These are phyloP conservation scores for Claviceps cyperi DNA, from an alignment of 2,329 filamentous ascomycete species.

Conservation along the genomic window DNA sequence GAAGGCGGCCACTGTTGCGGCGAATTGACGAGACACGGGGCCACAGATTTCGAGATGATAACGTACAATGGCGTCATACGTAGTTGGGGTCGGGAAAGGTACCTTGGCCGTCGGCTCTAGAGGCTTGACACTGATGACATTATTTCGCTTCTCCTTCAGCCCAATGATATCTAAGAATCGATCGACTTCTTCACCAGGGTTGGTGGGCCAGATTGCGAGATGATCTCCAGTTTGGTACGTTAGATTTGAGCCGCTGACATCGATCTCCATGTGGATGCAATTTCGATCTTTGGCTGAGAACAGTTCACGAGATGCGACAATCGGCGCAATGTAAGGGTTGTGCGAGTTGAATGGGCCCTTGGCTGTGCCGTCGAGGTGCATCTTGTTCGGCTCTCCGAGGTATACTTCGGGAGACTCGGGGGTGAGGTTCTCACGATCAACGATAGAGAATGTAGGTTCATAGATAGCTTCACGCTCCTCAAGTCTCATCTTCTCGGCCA, in stretches of 20 bases:
- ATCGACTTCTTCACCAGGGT: slow-evolving; percentile 83
- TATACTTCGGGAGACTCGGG: slow-evolving; percentile 72
- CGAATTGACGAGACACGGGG: slow-evolving; percentile 89
- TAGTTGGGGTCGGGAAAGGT: slow-evolving; percentile 92
- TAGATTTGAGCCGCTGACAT: slow-evolving; percentile 77
- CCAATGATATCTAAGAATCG: slow-evolving; percentile 71
- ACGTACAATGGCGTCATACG: slow-evolving; percentile 80
- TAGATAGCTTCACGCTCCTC: slow-evolving; percentile 95
- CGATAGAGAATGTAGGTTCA: slow-evolving; percentile 78
- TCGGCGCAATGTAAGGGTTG: slow-evolving; percentile 93
- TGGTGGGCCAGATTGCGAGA: slow-evolving; percentile 93
- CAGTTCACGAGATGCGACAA: slow-evolving; percentile 77
- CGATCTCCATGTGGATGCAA: slow-evolving; percentile 92
- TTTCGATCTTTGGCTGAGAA: slow-evolving; percentile 85
- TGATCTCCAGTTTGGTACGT: slow-evolving; percentile 95
- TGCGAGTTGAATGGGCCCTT: slow-evolving; percentile 92
- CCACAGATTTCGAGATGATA: slow-evolving; percentile 97
- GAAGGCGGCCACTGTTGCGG: slow-evolving; percentile 76
- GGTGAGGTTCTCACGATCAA: slow-evolving; percentile 58
- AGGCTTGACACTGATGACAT: slow-evolving; percentile 76
- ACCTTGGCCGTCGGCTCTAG: slow-evolving; percentile 94
- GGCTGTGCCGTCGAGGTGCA: slow-evolving; percentile 71
- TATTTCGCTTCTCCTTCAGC: slow-evolving; percentile 60
- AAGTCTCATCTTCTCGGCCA: slow-evolving; percentile 70
- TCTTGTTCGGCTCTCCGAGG: slow-evolving; percentile 89